phyloP scores from a whole-genome alignment of 2,329 filamentous ascomycete species.

The Penicillium sp. region DNA sequence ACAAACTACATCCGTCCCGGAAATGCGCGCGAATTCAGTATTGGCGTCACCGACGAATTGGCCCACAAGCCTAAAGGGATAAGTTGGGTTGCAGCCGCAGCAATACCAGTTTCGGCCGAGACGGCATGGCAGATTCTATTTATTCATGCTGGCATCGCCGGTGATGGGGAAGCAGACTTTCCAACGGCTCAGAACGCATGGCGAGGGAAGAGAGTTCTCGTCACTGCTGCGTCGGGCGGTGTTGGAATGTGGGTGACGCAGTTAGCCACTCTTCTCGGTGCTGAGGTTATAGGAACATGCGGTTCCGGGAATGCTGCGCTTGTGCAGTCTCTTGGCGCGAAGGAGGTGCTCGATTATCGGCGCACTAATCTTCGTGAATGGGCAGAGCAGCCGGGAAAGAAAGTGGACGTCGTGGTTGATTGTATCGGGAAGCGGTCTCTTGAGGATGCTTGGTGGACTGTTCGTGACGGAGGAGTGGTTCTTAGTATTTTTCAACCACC shows the following conservation, averaged over 20 bases:
- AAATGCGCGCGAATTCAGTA: constrained; percentile 43
- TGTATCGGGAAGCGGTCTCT: constrained; percentile 48
- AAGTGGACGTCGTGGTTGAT: constrained; percentile 52
- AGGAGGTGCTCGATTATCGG: constrained; percentile 48
- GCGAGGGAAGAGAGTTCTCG: constrained; percentile 45
- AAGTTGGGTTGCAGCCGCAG: constrained; percentile 42
- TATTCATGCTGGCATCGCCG: constrained; percentile 32
- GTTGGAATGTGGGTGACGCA: constrained; percentile 53
- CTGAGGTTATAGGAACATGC: constrained; percentile 46
- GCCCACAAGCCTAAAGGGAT: constrained; percentile 40
- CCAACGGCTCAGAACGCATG: constrained; percentile 9
- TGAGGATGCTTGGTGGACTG: constrained; percentile 48
- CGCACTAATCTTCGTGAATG: not conserved
- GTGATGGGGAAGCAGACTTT: constrained; percentile 8
- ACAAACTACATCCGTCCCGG: constrained; percentile 42
- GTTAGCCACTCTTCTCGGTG: constrained; percentile 28
- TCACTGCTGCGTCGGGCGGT: constrained; percentile 51
- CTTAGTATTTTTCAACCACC: constrained; percentile 48
- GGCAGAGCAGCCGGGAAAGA: constrained; percentile 22
- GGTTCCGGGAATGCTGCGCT: constrained; percentile 44
- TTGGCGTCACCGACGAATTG: constrained; percentile 42
- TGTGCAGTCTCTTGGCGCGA: constrained; percentile 47
- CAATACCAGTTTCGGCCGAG: constrained; percentile 45
- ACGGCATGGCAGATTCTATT: constrained; percentile 53
- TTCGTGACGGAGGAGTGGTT: constrained; percentile 38